A percentile compares a stretch with the other conserved stretches of the same genome.
Conservation (phyloP, 176 grass and related monocot genomes). For the Typha latifolia region DNA sequence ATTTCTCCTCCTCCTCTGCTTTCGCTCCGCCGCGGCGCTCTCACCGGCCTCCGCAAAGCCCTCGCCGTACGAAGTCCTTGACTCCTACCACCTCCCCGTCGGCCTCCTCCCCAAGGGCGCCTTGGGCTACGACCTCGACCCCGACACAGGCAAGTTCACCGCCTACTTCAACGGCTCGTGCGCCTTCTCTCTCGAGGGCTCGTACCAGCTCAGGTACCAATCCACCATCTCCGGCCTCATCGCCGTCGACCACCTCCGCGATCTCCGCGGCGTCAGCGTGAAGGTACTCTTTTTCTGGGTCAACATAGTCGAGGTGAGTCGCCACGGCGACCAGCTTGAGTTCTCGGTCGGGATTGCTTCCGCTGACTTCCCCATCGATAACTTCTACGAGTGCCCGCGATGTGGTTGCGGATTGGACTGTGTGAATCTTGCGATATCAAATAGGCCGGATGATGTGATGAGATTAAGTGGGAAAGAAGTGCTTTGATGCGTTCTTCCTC, state of each 20-base stretch:
- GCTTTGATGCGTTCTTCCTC: conserved; percentile 10
- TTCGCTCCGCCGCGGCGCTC: conserved; percentile 6
- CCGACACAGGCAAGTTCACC: conserved; percentile 58
- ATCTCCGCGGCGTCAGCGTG: conserved; percentile 68
- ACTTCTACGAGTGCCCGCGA: conserved; percentile 67
- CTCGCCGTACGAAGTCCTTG: conserved; percentile 69
- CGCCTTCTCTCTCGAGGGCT: conserved; percentile 69
- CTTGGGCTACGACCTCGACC: conserved; percentile 55
- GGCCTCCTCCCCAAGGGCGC: conserved; percentile 73
- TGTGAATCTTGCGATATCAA: conserved; percentile 7
- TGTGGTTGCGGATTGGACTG: conserved; percentile 94
- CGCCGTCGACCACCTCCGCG: conserved; percentile 27
- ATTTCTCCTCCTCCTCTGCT: conserved; percentile 3
- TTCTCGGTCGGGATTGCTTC: conserved; percentile 93
- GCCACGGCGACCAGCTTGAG: conserved; percentile 40
- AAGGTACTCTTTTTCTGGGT: conserved; percentile 88
- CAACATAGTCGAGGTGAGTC: conserved; percentile 81
- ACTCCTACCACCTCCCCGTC: conserved; percentile 54
- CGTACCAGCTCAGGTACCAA: conserved; percentile 81
- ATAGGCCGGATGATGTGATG: background rate
- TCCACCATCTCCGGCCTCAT: conserved; percentile 61
- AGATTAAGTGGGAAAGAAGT: too few relatives aligned
- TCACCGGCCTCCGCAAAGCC: conserved; percentile 14
- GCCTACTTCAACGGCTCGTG: conserved; percentile 46
- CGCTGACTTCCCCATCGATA: conserved; percentile 67